Percentiles rank a stretch among this genome's conserved stretches.
phyloP scores from a whole-genome alignment of 139 green algal genomes.

The Gonium pectorale region DNA sequence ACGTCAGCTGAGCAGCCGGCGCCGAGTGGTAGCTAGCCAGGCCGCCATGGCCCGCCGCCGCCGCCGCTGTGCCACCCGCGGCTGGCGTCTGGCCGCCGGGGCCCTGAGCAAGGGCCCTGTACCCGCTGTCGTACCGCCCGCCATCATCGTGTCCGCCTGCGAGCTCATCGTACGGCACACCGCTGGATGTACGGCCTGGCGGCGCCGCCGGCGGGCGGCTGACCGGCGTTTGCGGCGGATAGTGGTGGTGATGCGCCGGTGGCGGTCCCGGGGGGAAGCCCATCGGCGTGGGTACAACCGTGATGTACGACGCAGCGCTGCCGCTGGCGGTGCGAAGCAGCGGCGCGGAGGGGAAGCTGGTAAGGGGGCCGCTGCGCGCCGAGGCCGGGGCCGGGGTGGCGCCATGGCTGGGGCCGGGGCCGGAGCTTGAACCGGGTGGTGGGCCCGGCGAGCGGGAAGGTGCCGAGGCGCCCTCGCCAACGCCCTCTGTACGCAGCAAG shows the following conservation, averaged over 20 bases:
- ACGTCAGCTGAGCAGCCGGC: not conserved
- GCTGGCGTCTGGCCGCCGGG: not conserved
- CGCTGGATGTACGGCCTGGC: no score
- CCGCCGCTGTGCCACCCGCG: not conserved
- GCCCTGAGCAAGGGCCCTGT: no score
- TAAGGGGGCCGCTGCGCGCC: not conserved
- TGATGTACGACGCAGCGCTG: constrained; percentile 3
- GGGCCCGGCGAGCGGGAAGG: not conserved
- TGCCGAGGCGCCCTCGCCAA: not conserved
- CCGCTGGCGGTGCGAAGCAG: not conserved
- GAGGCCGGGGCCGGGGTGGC: no score
- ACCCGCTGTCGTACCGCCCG: no score
- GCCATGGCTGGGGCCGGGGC: not conserved
- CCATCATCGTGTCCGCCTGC: no score
- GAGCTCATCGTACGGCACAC: no score
- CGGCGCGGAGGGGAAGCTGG: not conserved
- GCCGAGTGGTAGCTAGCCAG: constrained; percentile 13
- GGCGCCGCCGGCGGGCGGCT: not conserved
- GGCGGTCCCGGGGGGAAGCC: not conserved
- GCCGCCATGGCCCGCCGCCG: not conserved
- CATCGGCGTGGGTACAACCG: no score
- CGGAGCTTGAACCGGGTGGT: not conserved
- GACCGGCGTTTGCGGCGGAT: constrained; percentile 1
- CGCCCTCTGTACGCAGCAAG: not conserved
- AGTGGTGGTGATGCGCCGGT: not conserved